Conservation (phyloP, 306 rosid species). For the Quercus agrifolia region DNA sequence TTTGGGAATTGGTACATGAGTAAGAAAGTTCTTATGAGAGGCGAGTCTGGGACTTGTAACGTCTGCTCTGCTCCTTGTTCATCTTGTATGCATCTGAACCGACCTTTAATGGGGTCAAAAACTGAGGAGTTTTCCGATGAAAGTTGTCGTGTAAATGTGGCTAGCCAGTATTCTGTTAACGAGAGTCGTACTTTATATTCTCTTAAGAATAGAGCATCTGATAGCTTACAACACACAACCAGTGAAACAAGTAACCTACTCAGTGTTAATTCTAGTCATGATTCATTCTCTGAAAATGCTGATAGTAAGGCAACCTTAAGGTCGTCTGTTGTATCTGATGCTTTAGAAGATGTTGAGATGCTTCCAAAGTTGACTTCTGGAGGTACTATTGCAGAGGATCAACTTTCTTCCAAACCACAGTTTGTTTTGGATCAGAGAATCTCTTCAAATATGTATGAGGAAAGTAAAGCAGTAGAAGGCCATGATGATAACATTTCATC, state of each 20-base stretch:
- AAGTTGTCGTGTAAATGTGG: conserved; percentile 47
- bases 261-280: conserved; percentile 51
- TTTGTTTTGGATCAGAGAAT: neutral
- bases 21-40: conserved; percentile 52
- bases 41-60: conserved; percentile 71
- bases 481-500: conserved; percentile 59
- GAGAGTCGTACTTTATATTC: conserved; percentile 45
- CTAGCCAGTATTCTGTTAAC: conserved; percentile 48
- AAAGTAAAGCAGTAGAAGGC: conserved; percentile 47
- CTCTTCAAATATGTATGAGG: conserved; percentile 27
- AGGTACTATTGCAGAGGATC: conserved; percentile 21
- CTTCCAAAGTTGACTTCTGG: conserved; percentile 18
- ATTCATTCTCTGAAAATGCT: conserved; percentile 65
- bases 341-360: conserved; percentile 21
- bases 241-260: conserved; percentile 61
- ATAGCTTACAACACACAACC: conserved; percentile 42
- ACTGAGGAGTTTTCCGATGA: conserved; percentile 66
- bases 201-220: conserved; percentile 52
- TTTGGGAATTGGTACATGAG: conserved; percentile 38
- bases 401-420: conserved; percentile 15
- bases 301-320: conserved; percentile 50
- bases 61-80: conserved; percentile 84
- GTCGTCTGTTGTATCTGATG: conserved; percentile 16
- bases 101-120: conserved; percentile 52
- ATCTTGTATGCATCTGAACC: conserved; percentile 64